Conservation (phyloP, 164 flowering plant species). For the Taxillus chinensis region DNA sequence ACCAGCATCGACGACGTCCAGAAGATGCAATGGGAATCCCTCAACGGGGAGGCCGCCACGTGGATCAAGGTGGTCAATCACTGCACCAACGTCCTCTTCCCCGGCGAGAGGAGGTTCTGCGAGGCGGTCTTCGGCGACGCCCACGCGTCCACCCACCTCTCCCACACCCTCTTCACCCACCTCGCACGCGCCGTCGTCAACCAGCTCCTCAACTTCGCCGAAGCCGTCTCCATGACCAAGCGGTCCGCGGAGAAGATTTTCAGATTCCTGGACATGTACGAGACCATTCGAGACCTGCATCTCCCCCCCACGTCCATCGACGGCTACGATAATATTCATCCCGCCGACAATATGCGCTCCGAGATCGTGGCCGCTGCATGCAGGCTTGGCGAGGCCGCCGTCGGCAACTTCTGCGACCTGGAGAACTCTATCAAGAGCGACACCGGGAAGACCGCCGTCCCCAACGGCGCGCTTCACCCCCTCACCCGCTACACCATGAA, state of each 20-base stretch:
- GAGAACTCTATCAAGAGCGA: conserved; percentile 68
- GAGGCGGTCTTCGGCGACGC: conserved; percentile 32
- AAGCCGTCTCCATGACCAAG: conserved; percentile 51
- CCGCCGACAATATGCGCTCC: conserved; percentile 23
- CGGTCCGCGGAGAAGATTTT: conserved; percentile 66
- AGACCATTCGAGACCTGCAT: conserved; percentile 37
- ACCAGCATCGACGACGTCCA: conserved; percentile 62
- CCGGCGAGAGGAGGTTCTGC: conserved; percentile 41
- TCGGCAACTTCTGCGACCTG: conserved; percentile 52
- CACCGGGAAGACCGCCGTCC: conserved; percentile 50
- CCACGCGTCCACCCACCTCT: conserved; percentile 8
- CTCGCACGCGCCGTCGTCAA: conserved; percentile 25
- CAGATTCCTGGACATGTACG: conserved; percentile 72
- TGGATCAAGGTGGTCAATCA: conserved; percentile 54
- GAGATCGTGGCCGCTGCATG: conserved; percentile 27
- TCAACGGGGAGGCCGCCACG: conserved; percentile 42
- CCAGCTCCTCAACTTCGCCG: conserved; percentile 59
- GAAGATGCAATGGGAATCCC: conserved; percentile 63
- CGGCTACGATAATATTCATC: conserved; percentile 15
- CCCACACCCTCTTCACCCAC: conserved; percentile 23
- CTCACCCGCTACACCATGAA: conserved; percentile 79
- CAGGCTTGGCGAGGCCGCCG: conserved; percentile 49
- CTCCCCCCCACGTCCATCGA: conserved; percentile 9
- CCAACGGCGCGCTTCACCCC: conserved; percentile 87
- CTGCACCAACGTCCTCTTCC: conserved; percentile 30